Evolutionary conservation across 371 early-diverging fungal genomes (phyloP).

Genomic region (Capniomyces stellatus): DNA sequence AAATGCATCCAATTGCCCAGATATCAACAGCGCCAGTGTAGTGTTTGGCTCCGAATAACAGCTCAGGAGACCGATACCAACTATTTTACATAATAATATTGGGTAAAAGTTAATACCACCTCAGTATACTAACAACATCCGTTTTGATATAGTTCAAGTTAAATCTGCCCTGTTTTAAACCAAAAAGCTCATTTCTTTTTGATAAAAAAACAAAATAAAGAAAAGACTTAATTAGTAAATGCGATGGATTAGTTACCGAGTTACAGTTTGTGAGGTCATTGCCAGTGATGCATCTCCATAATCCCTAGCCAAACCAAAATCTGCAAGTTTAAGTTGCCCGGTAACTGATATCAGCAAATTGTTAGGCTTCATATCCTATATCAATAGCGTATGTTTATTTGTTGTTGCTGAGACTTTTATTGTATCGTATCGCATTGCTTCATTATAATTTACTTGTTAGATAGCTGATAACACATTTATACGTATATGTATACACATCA

Average conservation of each 20-base stretch:
- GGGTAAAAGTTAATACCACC: too few relatives aligned
- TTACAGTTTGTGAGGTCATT: constrained; percentile 91
- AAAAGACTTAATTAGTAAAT: not conserved
- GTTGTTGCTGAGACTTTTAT: too few relatives aligned
- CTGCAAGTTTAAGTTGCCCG: constrained; percentile 94
- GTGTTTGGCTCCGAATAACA: constrained; percentile 80
- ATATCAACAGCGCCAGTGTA: constrained; percentile 91
- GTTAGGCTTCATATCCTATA: constrained; percentile 97
- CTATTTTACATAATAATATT: too few relatives aligned
- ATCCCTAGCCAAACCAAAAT: constrained; percentile 96
- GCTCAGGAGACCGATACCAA: constrained; percentile 99
- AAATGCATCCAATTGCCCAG: constrained; percentile 98
- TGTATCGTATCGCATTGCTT: too few relatives aligned
- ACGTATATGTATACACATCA: too few relatives aligned
- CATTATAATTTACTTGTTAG: too few relatives aligned
- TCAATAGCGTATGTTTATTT: not conserved
- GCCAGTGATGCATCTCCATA: constrained; percentile 61
- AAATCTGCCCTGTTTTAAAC: too few relatives aligned
- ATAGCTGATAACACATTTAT: too few relatives aligned
- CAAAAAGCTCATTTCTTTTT: too few relatives aligned
- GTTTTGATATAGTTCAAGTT: too few relatives aligned
- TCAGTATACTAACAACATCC: too few relatives aligned
- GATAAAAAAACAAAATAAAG: not conserved
- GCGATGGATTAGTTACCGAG: constrained; percentile 32
- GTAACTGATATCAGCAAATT: constrained; percentile 86